phyloP scores from a whole-genome alignment of 2,329 filamentous ascomycete genomes.

The Verticillium zaregamsianum region DNA sequence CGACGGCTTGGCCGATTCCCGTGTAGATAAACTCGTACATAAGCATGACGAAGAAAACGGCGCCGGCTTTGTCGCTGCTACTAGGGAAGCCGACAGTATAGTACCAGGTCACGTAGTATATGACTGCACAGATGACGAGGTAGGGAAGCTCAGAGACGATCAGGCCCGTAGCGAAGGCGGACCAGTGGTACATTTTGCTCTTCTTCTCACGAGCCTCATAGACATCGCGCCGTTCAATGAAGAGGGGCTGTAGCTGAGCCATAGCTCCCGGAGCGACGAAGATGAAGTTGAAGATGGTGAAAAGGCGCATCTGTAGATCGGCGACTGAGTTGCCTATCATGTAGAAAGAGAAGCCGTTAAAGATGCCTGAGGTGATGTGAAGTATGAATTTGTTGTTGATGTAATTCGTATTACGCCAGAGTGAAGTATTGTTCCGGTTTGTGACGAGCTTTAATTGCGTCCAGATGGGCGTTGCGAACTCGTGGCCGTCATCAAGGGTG shows the following conservation, averaged over 20 bases:
- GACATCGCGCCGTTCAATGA: slow-evolving; percentile 51
- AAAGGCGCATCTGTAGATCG: slow-evolving; percentile 52
- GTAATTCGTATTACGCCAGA: slow-evolving; percentile 66
- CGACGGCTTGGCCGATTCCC: slow-evolving; percentile 59
- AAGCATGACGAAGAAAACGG: slow-evolving; percentile 50
- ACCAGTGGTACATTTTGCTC: slow-evolving; percentile 57
- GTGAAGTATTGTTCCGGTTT: slow-evolving; percentile 54
- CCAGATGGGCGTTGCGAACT: slow-evolving; percentile 67
- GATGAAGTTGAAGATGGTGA: slow-evolving; percentile 60
- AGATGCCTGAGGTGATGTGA: slow-evolving; percentile 49
- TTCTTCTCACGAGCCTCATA: slow-evolving; percentile 58
- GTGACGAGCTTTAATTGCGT: slow-evolving; percentile 62
- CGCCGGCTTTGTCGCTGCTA: slow-evolving; percentile 41
- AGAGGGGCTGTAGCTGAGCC: slow-evolving; percentile 55
- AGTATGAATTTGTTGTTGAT: slow-evolving; percentile 58
- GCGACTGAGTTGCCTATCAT: slow-evolving; percentile 46
- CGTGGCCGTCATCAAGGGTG: slow-evolving; percentile 48
- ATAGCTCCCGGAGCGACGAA: slow-evolving; percentile 57
- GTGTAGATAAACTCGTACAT: slow-evolving; percentile 58
- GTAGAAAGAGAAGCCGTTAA: slow-evolving; percentile 61
- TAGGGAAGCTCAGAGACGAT: slow-evolving; percentile 45
- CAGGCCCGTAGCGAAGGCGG: slow-evolving; percentile 52
- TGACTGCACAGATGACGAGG: slow-evolving; percentile 35
- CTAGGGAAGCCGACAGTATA: slow-evolving; percentile 50
- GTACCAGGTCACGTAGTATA: slow-evolving; percentile 55